Evolutionary conservation across 1,139 yeast species (phyloP).

Genomic region (Yamadazyma friedrichii): DNA sequence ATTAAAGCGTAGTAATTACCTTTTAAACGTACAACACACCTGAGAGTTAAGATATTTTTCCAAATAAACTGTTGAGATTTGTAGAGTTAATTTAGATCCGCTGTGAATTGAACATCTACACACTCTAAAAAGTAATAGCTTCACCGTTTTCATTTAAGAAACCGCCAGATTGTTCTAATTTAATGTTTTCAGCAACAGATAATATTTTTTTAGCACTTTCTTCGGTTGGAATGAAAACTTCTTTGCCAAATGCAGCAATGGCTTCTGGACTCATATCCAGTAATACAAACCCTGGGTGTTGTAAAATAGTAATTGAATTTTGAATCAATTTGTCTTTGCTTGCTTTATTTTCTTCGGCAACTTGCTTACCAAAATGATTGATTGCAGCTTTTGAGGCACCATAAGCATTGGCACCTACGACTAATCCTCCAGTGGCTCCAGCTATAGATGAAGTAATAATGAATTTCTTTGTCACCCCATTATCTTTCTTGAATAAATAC

Average conservation of each 20-base stretch:
- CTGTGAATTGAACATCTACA: no score
- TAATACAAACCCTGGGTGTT: conserved; percentile 14
- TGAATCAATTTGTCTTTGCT: conserved; percentile 4
- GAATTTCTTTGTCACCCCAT: conserved; percentile 7
- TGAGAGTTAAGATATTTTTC: no score
- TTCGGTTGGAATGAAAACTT: conserved; percentile 5
- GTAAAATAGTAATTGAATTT: conserved; percentile 8
- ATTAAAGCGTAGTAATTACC: no score
- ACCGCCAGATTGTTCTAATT: conserved; percentile 2
- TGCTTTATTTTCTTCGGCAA: conserved; percentile 8
- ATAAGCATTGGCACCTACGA: conserved; percentile 10
- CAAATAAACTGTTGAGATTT: no score
- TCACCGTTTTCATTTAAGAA: background rate
- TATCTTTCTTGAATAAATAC: conserved; percentile 9
- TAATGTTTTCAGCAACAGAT: background rate
- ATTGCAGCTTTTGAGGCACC: conserved; percentile 14
- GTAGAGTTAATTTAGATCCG: no score
- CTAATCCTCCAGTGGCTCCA: conserved; percentile 4
- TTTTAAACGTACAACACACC: no score
- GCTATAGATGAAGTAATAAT: conserved; percentile 8
- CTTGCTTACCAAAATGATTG: conserved; percentile 11
- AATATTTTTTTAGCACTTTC: conserved; percentile 6
- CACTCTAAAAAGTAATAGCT: background rate
- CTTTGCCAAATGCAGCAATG: conserved; percentile 4
- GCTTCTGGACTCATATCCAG: conserved; percentile 10